Base-by-base conservation (phyloP, 2,329 filamentous ascomycete genomes). In the Epichloe coenophiala region DNA sequence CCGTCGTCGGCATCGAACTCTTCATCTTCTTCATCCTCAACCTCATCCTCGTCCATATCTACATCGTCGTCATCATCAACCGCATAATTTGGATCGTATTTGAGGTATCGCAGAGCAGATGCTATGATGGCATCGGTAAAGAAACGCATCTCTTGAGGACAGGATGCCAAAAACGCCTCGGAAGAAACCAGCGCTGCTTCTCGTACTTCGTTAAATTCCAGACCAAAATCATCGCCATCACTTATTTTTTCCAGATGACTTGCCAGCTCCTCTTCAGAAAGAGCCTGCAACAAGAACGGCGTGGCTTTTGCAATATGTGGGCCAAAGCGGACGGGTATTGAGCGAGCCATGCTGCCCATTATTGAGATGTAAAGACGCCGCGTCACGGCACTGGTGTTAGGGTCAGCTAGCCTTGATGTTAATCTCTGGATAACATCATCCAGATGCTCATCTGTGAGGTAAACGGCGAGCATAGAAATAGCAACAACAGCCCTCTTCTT, bases 401-500 rank as follows among this genome's bases (percentile, higher is more conserved):
- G 63, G 52, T 83, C 78, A 15, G 79, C 75, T 45, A 97, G 76
- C 42, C 78, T 78, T 56, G 82, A 76, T 35, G 86, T 83, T 21
- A 94, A 75, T 31, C 82, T 80, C n/a, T 78, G 75, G 17, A 96
- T 77, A 57, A 95, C 85, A 8, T 73, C 72, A 49, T 79, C 78
- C 13, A 98, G 73, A 27, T 89, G 77, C 9, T 73, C 71, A 51
- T 95, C 86, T 1, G 84, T 81, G 51, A 96, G 81, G 63, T 93
- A 90, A 21, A 85, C 77, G 1, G 89, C 84, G 33, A 98, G 74
- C 53, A 90, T 86, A 3, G 90, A 90, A 39, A 96, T 80, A 5
- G 90, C 91, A 15, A 86, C 81, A 17, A 98, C 85, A 1, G 90
- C 87, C 60, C 93, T 82, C 74, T 97, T 98, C 70, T 95, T 96